Percentiles rank a stretch among this genome's conserved stretches.
These are phyloP conservation scores for Cladosporium phlei DNA, from an alignment of 2,329 filamentous ascomycete species.

Conservation along the genomic window DNA sequence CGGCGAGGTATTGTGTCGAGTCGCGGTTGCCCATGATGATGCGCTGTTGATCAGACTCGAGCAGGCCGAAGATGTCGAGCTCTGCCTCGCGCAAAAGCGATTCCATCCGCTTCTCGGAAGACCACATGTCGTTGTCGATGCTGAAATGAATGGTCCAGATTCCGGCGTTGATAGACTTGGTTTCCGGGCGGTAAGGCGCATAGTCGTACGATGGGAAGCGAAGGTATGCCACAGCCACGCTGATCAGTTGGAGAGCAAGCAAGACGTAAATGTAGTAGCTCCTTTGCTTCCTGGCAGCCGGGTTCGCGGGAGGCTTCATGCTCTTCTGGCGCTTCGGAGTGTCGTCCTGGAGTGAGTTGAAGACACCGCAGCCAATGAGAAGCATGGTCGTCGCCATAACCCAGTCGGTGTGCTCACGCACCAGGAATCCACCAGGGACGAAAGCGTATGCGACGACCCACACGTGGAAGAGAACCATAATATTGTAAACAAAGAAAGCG, in stretches of 20 bases:
- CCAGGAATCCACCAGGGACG: constrained; percentile 85
- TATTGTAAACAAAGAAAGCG: constrained; percentile 86
- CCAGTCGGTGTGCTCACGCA: constrained; percentile 94
- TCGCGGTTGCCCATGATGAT: constrained; percentile 99
- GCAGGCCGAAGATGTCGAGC: constrained; percentile 90
- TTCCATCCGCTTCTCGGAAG: constrained; percentile 84
- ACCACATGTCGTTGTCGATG: constrained; percentile 98
- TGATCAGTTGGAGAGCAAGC: constrained; percentile 71
- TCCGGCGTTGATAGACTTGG: constrained; percentile 83
- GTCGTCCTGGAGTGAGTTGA: constrained; percentile 54
- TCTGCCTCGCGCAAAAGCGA: constrained; percentile 74
- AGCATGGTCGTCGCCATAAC: constrained; percentile 85
- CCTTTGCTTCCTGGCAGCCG: constrained; percentile 50
- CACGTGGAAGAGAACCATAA: constrained; percentile 93
- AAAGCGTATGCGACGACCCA: constrained; percentile 99
- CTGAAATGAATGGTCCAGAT: constrained; percentile 99
- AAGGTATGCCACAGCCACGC: constrained; percentile 74
- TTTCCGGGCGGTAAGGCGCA: constrained; percentile 79
- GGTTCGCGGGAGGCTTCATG: constrained; percentile 36
- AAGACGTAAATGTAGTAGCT: constrained; percentile 69
- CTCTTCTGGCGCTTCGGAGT: constrained; percentile 37
- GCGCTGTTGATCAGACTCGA: constrained; percentile 88
- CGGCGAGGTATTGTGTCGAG: constrained; percentile 87
- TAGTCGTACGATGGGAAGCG: constrained; percentile 93
- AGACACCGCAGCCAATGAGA: constrained; percentile 77